Evolutionary conservation across 2,329 filamentous ascomycete species (phyloP), one percentile per base, ranked within the genome.

Genomic region (Aaosphaeria pasadenensis): DNA sequence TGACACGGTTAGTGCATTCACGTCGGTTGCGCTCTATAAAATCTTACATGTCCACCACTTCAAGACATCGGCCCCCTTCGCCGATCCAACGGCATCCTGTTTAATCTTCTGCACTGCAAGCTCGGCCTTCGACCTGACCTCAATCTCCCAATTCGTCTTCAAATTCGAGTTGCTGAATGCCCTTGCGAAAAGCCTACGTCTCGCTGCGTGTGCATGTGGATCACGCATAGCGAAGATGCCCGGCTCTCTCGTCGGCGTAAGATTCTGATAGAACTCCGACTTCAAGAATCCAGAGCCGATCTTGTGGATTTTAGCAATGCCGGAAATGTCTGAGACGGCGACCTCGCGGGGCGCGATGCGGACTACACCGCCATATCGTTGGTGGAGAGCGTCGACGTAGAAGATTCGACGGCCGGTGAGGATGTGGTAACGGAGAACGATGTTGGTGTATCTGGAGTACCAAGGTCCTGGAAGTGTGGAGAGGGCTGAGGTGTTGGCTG

Each of bases 21-120:
- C 17, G 17, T 24, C 17, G 17, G 17, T 24, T 24, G 17, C 17
- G 17, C 17, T 24, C 17, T 24, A 2, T 3, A 24, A 24, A 36
- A 9, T 36, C 9, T 36, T 9, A 45, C 79, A 80, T 5, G 74
- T 59, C 66, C 71, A 78, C 79, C 79, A 83, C 47, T 80, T 80
- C 48, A 73, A 70, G 0, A 82, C 61, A 50, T 84, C 78, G 0
- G 50, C 63, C 0, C 74, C 70, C 0, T 54, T 55, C 33, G 7
- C n/a, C 33, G 17, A 24, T 11, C 44, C 57, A 53, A 69, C 47
- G 50, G 74, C 70, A 42, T 82, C 78, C n/a, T 72, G 60, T 0
- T 50, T 59, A 24, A 83, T 81, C 42, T 63, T 67, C 2, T 69
- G 31, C 1, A 82, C 66, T 0, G 76, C 62, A 7, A 77, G 51